Base-by-base conservation (phyloP, 2,329 filamentous ascomycete genomes). In the Botrytis fabae region DNA sequence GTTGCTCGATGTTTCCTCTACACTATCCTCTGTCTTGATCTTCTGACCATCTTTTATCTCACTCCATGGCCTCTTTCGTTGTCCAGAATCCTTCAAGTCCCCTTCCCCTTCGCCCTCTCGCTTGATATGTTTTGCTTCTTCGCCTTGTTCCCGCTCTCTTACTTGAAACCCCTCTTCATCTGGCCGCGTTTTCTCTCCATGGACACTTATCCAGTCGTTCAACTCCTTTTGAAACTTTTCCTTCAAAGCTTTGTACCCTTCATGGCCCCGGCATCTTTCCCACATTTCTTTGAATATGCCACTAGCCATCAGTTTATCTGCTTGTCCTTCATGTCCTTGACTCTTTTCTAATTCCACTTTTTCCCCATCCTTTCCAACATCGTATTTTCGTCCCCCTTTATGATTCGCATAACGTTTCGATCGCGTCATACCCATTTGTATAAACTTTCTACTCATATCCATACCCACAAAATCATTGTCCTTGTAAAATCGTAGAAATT, bases 401-500 rank as follows among this genome's bases (percentile, higher is more conserved):
- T 85, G 82, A 74, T 90, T 90, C 25, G 87, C 87, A 81, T 90
- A 90, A 73, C 88, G 80, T 76, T 86, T 88, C 2, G 88, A 85
- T 25, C 89, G 80, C 32, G 89, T 91, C 87, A 90, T 90, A 2
- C 89, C 86, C 89, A 91, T 91, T 79, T 91, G 88, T 10, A 91
- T 83, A 76, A 90, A 91, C 77, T 91, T 91, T 40, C 88, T 82
- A 28, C 84, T 81, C 88, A 91, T 91, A 73, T 91, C 89, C 83
- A 89, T 89, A 18, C 89, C 89, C 0, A 91, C 86, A 72, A 91
- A 89, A 78, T 91, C 89, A 5, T 81, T 82, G 10, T 82, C 77
- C 1, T 79, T 77, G n/a, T 86, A 82, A 77, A 89, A 91, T 16
- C 82, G 81, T 22, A 85, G 78, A 76, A 91, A 91, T 4, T 85